Percentiles rank a stretch among this genome's conserved stretches.
Evolutionary conservation across 139 green algal genomes (phyloP).

Genomic region (Haematococcus lacustris): DNA sequence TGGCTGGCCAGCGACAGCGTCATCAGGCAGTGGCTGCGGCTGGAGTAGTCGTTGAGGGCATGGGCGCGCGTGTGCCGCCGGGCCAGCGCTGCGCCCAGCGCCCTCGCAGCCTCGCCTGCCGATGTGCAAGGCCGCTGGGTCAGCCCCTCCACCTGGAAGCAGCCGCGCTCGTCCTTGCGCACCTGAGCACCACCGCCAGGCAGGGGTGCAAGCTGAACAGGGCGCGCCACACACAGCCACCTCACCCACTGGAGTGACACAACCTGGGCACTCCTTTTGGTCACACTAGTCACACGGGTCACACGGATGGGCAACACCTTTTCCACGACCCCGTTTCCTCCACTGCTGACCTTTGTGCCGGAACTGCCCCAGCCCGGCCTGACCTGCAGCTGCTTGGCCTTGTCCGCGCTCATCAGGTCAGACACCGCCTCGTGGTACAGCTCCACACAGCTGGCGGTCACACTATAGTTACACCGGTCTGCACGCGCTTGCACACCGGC

Average conservation of each 20-base stretch:
- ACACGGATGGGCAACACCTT: too few relatives aligned
- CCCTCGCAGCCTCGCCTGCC: conserved; percentile 19
- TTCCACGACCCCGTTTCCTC: too few relatives aligned
- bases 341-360: too few relatives aligned
- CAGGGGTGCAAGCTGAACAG: background rate
- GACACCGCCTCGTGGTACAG: conserved; percentile 70
- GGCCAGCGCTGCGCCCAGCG: conserved; percentile 34
- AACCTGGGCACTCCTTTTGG: background rate
- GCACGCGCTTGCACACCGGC: conserved; percentile 12
- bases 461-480: conserved; percentile 9
- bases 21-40: conserved; percentile 63
- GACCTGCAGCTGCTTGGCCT: conserved; percentile 33
- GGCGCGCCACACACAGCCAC: background rate
- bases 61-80: conserved; percentile 46
- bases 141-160: conserved; percentile 63
- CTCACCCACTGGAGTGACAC: background rate
- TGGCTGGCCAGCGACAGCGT: conserved; percentile 45
- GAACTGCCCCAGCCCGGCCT: too few relatives aligned
- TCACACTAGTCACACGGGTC: too few relatives aligned
- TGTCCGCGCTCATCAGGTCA: conserved; percentile 46
- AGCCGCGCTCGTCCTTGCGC: conserved; percentile 40
- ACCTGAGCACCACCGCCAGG: conserved; percentile 21
- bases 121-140: conserved; percentile 22
- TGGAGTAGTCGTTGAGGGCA: conserved; percentile 55
- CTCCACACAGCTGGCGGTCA: conserved; percentile 31